A percentile compares a stretch with the other conserved stretches of the same genome.
phyloP scores from a whole-genome alignment of 352 stramenopile genomes.

The Phytophthora citricola region DNA sequence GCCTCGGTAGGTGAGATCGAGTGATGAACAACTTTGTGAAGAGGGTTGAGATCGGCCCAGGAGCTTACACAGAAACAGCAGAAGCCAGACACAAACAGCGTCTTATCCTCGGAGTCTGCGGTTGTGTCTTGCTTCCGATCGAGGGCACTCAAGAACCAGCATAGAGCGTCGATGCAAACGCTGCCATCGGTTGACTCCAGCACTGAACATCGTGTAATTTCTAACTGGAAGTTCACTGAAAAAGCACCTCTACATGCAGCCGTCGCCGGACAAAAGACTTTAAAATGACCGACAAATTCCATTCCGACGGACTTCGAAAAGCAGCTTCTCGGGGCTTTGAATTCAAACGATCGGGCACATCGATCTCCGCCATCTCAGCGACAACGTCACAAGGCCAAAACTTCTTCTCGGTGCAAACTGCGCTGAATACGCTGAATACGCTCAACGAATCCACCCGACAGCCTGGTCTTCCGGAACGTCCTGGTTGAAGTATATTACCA shows the following conservation, averaged over 20 bases:
- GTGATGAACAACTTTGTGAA: neutral
- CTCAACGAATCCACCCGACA: conserved; percentile 2
- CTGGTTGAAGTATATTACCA: conserved; percentile 8
- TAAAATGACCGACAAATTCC: too few relatives aligned
- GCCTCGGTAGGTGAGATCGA: too few relatives aligned
- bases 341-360: conserved; percentile 1
- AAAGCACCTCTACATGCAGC: too few relatives aligned
- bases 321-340: too few relatives aligned
- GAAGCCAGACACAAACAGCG: conserved; percentile 7
- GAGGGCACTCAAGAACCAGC: neutral
- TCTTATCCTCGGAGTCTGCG: conserved; percentile 14
- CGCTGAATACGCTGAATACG: neutral
- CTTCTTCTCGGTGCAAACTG: too few relatives aligned
- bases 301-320: too few relatives aligned
- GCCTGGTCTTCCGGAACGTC: conserved; percentile 1
- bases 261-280: too few relatives aligned
- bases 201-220: conserved; percentile 4
- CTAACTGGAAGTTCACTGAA: too few relatives aligned
- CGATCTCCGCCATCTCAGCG: conserved; percentile 2
- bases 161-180: conserved; percentile 11
- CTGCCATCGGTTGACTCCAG: neutral
- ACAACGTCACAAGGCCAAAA: neutral
- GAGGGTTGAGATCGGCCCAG: conserved; percentile 13
- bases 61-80: conserved; percentile 14
- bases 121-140: conserved; percentile 4